Evolutionary conservation across 2,329 filamentous ascomycete species (phyloP).

Genomic region (Colletotrichum sp.): DNA sequence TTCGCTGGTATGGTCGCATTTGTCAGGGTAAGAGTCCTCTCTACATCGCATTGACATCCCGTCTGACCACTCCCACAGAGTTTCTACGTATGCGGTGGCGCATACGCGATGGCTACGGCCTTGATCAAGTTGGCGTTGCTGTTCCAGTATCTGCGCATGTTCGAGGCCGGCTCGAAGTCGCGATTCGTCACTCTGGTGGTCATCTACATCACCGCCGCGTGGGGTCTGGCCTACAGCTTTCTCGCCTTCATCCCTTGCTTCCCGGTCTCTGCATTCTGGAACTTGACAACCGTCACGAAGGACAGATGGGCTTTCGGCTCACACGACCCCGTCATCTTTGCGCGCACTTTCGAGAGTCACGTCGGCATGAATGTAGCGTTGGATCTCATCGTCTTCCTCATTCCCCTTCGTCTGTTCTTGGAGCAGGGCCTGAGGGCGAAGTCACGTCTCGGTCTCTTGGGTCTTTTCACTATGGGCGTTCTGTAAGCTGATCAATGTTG

Average conservation of each 20-base stretch:
- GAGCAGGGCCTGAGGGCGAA: constrained; percentile 26
- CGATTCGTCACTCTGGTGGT: constrained; percentile 24
- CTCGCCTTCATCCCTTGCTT: constrained; percentile 38
- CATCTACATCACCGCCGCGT: constrained; percentile 31
- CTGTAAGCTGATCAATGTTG: constrained; percentile 26
- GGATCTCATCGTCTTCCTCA: constrained; percentile 34
- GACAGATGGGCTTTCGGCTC: constrained; percentile 35
- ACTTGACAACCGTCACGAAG: constrained; percentile 14
- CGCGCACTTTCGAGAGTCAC: constrained; percentile 32
- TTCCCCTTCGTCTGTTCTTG: constrained; percentile 34
- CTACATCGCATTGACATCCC: background rate
- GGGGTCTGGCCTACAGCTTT: constrained; percentile 33
- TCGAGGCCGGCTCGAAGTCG: constrained; percentile 14
- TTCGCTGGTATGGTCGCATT: constrained; percentile 8
- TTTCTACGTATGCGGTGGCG: constrained; percentile 23
- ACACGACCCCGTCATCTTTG: constrained; percentile 25
- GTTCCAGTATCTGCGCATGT: constrained; percentile 24
- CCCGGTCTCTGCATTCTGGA: constrained; percentile 35
- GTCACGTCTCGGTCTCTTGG: constrained; percentile 33
- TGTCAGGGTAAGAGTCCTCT: background rate
- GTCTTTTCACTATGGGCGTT: constrained; percentile 34
- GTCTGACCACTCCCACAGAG: background rate
- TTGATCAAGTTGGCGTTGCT: constrained; percentile 25
- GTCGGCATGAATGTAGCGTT: constrained; percentile 34
- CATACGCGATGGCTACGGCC: constrained; percentile 23